These are phyloP conservation scores for Hypoxylon sp. DNA, from an alignment of 2,329 filamentous ascomycete genomes.

Conservation along the genomic window DNA sequence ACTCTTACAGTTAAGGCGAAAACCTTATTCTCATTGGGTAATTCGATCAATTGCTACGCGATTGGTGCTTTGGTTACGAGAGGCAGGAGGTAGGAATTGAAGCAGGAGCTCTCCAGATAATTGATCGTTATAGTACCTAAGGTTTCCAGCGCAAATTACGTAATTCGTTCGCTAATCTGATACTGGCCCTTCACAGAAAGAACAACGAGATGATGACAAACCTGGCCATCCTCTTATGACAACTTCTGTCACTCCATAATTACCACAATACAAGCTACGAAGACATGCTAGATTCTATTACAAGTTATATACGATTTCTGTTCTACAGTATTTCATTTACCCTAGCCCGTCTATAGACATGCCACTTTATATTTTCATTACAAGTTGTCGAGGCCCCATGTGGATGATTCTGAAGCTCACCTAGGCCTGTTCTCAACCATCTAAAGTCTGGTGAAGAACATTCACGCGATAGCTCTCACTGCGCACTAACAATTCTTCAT, in stretches of 20 bases:
- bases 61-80: slow-evolving; percentile 4
- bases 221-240: slow-evolving; percentile 28
- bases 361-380: slow-evolving; percentile 11
- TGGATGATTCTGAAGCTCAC: not conserved
- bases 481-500: slow-evolving; percentile 65
- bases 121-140: not conserved
- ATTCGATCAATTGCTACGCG: slow-evolving; percentile 11
- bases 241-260: slow-evolving; percentile 9
- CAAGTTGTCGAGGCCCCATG: slow-evolving; percentile 7
- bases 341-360: slow-evolving; percentile 4
- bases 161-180: not conserved
- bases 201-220: slow-evolving; percentile 7
- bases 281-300: slow-evolving; percentile 7
- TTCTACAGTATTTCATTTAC: slow-evolving; percentile 9
- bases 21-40: not conserved
- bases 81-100: not conserved
- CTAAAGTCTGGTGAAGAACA: slow-evolving; percentile 62
- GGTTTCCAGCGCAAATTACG: too few species aligned
- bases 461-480: slow-evolving; percentile 67
- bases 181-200: not conserved
- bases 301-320: slow-evolving; percentile 8
- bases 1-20: slow-evolving; percentile 2
- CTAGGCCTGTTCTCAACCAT: slow-evolving; percentile 44
- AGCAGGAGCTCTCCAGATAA: not conserved
- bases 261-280: not conserved